These are phyloP conservation scores for Bathelium albidoporum DNA, from an alignment of 495 filamentous ascomycete genomes.

Conservation along the genomic window DNA sequence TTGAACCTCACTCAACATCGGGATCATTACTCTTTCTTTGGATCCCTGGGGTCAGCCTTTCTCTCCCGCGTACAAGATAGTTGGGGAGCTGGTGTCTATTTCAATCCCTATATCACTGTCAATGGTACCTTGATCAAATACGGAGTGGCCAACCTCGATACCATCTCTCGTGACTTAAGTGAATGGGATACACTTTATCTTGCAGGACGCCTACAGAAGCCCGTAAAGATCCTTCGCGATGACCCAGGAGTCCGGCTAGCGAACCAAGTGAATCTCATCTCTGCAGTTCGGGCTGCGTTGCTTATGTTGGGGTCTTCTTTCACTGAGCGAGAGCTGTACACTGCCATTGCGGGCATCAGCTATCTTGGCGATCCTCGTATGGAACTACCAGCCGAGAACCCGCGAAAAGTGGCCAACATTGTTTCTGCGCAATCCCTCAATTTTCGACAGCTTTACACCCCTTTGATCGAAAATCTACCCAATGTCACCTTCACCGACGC, in stretches of 20 bases:
- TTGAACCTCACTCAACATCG: conserved; percentile 81
- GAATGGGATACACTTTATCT: conserved; percentile 91
- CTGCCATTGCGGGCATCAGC: conserved; percentile 78
- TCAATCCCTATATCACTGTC: conserved; percentile 91
- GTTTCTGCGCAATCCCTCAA: conserved; percentile 81
- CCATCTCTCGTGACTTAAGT: conserved; percentile 71
- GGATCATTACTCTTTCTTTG: conserved; percentile 82
- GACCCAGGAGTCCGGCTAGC: conserved; percentile 82
- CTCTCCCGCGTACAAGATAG: conserved; percentile 77
- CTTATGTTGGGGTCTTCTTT: conserved; percentile 74
- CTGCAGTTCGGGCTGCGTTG: conserved; percentile 79
- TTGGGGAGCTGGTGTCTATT: conserved; percentile 90
- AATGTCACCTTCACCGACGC: conserved; percentile 74
- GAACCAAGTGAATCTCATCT: conserved; percentile 90
- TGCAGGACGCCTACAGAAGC: conserved; percentile 89
- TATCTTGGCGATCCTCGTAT: conserved; percentile 94
- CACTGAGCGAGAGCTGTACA: conserved; percentile 79
- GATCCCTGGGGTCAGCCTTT: conserved; percentile 71
- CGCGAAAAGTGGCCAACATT: conserved; percentile 87
- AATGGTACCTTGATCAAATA: conserved; percentile 97
- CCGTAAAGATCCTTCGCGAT: conserved; percentile 93
- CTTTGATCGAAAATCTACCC: conserved; percentile 78
- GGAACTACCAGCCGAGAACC: conserved; percentile 57
- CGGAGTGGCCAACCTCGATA: conserved; percentile 85
- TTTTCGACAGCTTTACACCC: conserved; percentile 81